Conservation (phyloP, 257 asterid genomes). For the Solanum tarapatanum region DNA sequence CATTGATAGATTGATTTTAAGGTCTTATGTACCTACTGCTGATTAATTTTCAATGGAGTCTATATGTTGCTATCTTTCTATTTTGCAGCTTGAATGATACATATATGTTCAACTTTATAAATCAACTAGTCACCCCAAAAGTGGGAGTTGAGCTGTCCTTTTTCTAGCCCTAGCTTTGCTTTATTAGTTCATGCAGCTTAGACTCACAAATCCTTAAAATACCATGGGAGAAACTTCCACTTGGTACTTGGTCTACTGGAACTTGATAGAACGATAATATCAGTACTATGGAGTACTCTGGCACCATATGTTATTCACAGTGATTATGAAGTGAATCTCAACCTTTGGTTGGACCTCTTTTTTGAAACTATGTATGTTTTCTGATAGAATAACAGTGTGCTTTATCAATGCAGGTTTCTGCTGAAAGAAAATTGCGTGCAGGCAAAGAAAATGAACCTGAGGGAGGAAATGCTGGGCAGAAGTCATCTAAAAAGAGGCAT, state of each 20-base stretch:
- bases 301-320: neutral
- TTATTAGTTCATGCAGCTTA: neutral
- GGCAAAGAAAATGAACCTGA: slow-evolving; percentile 58
- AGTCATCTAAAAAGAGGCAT: slow-evolving; percentile 52
- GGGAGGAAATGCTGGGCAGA: slow-evolving; percentile 44
- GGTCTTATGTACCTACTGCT: neutral
- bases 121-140: neutral
- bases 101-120: neutral
- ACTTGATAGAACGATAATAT: neutral
- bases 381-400: neutral
- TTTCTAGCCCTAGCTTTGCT: neutral
- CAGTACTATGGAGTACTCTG: neutral
- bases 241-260: neutral
- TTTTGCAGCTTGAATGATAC: neutral
- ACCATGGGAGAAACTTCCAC: neutral
- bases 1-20: neutral
- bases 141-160: neutral
- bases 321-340: neutral
- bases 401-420: slow-evolving; percentile 52
- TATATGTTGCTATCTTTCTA: neutral
- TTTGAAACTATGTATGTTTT: neutral
- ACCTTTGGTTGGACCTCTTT: neutral
- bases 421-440: slow-evolving; percentile 51
- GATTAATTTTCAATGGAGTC: neutral
- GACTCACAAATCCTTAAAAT: neutral